A percentile compares a stretch with the other conserved stretches of the same genome.
These are phyloP conservation scores for Agastache rugosa DNA, from an alignment of 257 asterid species.

Conservation along the genomic window DNA sequence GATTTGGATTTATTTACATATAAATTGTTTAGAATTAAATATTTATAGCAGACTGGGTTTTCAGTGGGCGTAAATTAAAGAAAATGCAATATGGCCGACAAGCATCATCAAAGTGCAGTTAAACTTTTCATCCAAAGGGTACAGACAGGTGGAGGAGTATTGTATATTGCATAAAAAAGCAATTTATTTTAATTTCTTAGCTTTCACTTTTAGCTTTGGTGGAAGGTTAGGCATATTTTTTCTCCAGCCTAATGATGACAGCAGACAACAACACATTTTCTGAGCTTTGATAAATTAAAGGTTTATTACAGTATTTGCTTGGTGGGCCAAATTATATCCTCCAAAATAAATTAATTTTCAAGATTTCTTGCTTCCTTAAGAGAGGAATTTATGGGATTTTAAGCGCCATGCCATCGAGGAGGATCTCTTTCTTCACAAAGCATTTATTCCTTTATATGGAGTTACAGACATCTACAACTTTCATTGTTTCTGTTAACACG, in stretches of 20 bases:
- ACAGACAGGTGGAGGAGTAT: constrained; percentile 37
- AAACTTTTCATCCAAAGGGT: constrained; percentile 42
- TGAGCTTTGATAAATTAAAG: constrained; percentile 43
- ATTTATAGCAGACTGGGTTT: not conserved
- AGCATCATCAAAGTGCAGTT: constrained; percentile 49
- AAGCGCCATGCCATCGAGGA: constrained; percentile 1
- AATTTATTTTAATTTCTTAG: constrained; percentile 32
- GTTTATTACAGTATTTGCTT: not conserved
- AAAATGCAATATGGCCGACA: constrained; percentile 4
- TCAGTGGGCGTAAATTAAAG: not conserved
- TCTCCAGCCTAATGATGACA: constrained; percentile 56
- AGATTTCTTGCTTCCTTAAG: constrained; percentile 55
- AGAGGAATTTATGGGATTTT: constrained; percentile 37
- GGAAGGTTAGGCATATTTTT: constrained; percentile 43
- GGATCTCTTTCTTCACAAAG: constrained; percentile 32
- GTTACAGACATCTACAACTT: not conserved
- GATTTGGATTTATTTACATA: too few species aligned
- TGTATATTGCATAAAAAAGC: not conserved
- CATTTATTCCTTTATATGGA: constrained; percentile 5
- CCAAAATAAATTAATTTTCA: constrained; percentile 19
- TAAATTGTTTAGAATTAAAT: not conserved
- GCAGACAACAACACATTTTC: constrained; percentile 50
- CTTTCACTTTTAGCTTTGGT: constrained; percentile 52
- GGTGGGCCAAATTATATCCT: constrained; percentile 51
- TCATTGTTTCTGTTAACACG: not conserved